A percentile compares a stretch with the other conserved stretches of the same genome.
These are phyloP conservation scores for Draba incana DNA, from an alignment of 345 rosid genomes.

Conservation along the genomic window DNA sequence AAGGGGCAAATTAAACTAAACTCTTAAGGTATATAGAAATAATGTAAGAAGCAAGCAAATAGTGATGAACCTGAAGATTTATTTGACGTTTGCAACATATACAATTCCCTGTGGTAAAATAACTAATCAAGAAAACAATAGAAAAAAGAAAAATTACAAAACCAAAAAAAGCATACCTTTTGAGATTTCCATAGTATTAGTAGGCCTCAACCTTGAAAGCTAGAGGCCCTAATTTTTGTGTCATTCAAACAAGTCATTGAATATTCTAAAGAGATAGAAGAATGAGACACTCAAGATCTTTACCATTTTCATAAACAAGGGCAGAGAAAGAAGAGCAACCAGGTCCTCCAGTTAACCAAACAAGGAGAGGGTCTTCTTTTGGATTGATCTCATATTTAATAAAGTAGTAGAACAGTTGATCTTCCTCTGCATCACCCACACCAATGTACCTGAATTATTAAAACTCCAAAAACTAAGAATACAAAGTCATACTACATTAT, in stretches of 20 bases:
- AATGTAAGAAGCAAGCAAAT: slow-evolving; percentile 16
- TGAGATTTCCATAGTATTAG: slow-evolving; percentile 55
- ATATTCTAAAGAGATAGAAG: not conserved
- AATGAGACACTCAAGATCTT: not conserved
- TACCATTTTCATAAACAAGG: slow-evolving; percentile 39
- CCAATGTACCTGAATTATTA: slow-evolving; percentile 39
- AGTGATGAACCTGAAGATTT: slow-evolving; percentile 56
- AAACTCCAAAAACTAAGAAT: slow-evolving; percentile 1
- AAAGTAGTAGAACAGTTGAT: slow-evolving; percentile 47
- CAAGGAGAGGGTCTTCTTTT: slow-evolving; percentile 43
- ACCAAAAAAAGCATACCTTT: slow-evolving; percentile 13
- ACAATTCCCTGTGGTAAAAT: slow-evolving; percentile 53
- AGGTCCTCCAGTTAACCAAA: slow-evolving; percentile 48
- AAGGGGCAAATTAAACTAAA: slow-evolving; percentile 1
- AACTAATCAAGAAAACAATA: slow-evolving; percentile 3
- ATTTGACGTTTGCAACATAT: slow-evolving; percentile 48
- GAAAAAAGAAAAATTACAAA: not conserved
- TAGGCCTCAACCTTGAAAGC: slow-evolving; percentile 53
- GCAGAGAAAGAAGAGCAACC: slow-evolving; percentile 49
- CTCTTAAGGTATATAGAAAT: not conserved
- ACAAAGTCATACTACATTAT: not conserved
- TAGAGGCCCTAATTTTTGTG: slow-evolving; percentile 54
- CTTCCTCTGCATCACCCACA: slow-evolving; percentile 43
- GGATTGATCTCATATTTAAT: slow-evolving; percentile 45
- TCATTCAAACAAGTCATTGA: slow-evolving; percentile 9